Base-by-base conservation (phyloP, 495 filamentous ascomycete species). In the Hypoxylon perforatum region DNA sequence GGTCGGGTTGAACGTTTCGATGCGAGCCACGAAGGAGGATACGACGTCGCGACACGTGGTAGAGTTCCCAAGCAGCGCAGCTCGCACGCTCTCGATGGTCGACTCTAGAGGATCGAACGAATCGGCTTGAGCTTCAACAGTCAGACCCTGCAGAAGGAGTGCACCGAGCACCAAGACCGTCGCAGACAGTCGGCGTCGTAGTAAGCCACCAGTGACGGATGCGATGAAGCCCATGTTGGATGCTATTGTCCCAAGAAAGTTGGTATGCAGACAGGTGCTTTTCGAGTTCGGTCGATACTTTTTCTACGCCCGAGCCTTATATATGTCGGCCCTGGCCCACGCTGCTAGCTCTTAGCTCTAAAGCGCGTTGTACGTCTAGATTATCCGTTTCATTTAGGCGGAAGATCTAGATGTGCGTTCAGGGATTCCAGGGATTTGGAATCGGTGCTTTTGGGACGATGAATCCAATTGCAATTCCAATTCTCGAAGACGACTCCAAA, bases 51-150 rank as follows among this genome's bases (percentile, higher is more conserved):
- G 75, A 70, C 86, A 88, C 21, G 81, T 84, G 30, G 82, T 79
- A 15, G 76, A 66, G 5, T 76, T 74, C n/a, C 73, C 66, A 57
- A 77, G 81, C 38, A 90, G 78, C 12, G 78, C 76, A 61, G 81
- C 63, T 60, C 89, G 87, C 21, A 87, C 77, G 6, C 75, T 73
- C 36, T 78, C 70, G 59, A 90, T 84, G 3, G 84, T 88, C 4
- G 87, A 78, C 71, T 88, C 85, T 12, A 81, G 75, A 15, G 80
- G 63, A 54, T 88, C 84, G 59, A 86, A 83, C 7, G 59, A 48
- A 45, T 38, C 17, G 14, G 36, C n/a, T 42, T 55, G 39, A 38
- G 52, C 62, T 8, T 39, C n/a, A 15, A 47, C 47, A 44, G 35
- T 10, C 19, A 18, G 35, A 0, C 25, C 17, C 18, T 59, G 53